phyloP scores from a whole-genome alignment of 306 rosid genomes.

The Urtica urens region DNA sequence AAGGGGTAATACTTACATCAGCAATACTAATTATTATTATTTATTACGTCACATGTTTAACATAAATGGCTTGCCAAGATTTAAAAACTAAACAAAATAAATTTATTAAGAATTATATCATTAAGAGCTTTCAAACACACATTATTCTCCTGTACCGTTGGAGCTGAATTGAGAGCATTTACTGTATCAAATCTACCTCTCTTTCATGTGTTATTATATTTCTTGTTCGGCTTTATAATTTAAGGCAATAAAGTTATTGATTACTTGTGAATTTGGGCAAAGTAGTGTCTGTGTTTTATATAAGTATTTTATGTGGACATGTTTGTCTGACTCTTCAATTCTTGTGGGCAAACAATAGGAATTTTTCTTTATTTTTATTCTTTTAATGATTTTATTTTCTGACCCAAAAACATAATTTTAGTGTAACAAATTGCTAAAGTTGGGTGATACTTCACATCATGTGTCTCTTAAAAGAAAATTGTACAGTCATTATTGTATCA shows the following conservation, averaged over 20 bases:
- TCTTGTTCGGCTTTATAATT: constrained; percentile 2
- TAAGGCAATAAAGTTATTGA: constrained; percentile 5
- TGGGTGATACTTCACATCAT: constrained; percentile 21
- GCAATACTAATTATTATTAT: too few species aligned
- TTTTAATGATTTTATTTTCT: constrained; percentile 9
- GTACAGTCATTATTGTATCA: constrained; percentile 7
- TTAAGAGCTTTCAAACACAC: background rate
- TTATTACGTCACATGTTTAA: too few species aligned
- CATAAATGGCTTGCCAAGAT: too few species aligned
- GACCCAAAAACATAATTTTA: constrained; percentile 4
- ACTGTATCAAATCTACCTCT: background rate
- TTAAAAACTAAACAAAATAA: too few species aligned
- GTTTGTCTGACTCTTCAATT: background rate
- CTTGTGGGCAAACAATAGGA: constrained; percentile 2
- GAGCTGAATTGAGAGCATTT: background rate
- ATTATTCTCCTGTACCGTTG: background rate
- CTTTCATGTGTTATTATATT: background rate
- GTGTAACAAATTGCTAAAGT: constrained; percentile 9
- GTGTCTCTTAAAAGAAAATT: background rate
- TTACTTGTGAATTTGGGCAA: constrained; percentile 9
- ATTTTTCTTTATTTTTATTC: too few species aligned
- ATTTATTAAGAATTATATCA: background rate
- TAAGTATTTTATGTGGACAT: background rate
- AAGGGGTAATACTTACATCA: too few species aligned
- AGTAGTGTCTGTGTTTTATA: background rate